These are phyloP conservation scores for Alternaria postmessia DNA, from an alignment of 2,329 filamentous ascomycete species.

Conservation along the genomic window DNA sequence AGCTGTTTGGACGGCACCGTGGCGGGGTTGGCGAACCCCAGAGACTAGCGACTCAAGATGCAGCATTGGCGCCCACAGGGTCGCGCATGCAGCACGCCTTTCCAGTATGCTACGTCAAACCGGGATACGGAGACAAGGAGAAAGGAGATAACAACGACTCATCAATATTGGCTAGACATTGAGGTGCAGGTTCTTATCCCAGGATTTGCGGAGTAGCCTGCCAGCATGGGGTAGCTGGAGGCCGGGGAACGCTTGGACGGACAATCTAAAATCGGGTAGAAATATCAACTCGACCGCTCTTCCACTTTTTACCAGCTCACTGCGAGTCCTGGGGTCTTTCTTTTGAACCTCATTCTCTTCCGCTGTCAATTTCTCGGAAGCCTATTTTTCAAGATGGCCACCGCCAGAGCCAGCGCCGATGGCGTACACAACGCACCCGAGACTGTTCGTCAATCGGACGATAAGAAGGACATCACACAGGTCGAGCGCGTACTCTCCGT, in stretches of 20 bases:
- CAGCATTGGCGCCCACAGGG: slow-evolving; percentile 14
- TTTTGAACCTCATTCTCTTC: slow-evolving; percentile 18
- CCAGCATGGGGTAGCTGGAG: slow-evolving; percentile 27
- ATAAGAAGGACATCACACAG: slow-evolving; percentile 51
- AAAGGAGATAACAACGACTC: slow-evolving; percentile 13
- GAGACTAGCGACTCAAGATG: slow-evolving; percentile 24
- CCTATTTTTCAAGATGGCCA: slow-evolving; percentile 31
- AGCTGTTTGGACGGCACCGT: slow-evolving; percentile 25
- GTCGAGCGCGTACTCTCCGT: slow-evolving; percentile 60
- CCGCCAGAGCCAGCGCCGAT: slow-evolving; percentile 23
- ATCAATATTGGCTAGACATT: slow-evolving; percentile 18
- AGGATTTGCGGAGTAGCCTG: slow-evolving; percentile 33
- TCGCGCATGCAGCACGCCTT: slow-evolving; percentile 8
- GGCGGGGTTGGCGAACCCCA: slow-evolving; percentile 17
- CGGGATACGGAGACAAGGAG: slow-evolving; percentile 12
- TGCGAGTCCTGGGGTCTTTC: slow-evolving; percentile 25
- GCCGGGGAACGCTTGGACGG: slow-evolving; percentile 29
- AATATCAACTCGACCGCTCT: slow-evolving; percentile 30
- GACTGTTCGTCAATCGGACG: slow-evolving; percentile 18
- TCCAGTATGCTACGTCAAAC: slow-evolving; percentile 18
- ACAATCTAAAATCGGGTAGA: slow-evolving; percentile 31
- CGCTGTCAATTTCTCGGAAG: slow-evolving; percentile 18
- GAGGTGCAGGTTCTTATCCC: slow-evolving; percentile 20
- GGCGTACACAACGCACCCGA: slow-evolving; percentile 28
- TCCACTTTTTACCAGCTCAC: slow-evolving; percentile 21